A percentile compares a stretch with the other conserved stretches of the same genome.
Conservation (phyloP, 352 stramenopile genomes). For the Phytopythium boreale region DNA sequence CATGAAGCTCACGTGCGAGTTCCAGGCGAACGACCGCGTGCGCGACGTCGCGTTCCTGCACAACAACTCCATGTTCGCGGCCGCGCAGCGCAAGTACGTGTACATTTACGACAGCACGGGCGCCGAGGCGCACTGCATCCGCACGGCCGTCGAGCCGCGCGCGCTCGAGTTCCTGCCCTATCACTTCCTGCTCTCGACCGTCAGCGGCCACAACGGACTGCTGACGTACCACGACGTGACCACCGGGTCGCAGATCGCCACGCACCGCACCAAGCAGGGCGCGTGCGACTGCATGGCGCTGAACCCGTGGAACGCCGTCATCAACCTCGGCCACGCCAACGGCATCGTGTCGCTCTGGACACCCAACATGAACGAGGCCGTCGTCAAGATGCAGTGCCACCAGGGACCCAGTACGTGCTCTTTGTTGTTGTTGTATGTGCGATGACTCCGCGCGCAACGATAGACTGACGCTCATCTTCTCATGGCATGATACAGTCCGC, state of each 20-base stretch:
- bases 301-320: conserved; percentile 96
- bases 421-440: conserved; percentile 3
- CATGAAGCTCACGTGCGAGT: conserved; percentile 91
- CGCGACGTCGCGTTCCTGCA: conserved; percentile 97
- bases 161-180: conserved; percentile 97
- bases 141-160: conserved; percentile 89
- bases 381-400: conserved; percentile 98
- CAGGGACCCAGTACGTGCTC: conserved; percentile 87
- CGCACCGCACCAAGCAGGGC: conserved; percentile 92
- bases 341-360: conserved; percentile 99
- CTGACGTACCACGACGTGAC: conserved; percentile 97
- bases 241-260: conserved; percentile 90
- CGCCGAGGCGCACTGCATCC: conserved; percentile 96
- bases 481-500: conserved; percentile 40
- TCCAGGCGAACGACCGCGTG: conserved; percentile 93
- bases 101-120: conserved; percentile 99
- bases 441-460: no score
- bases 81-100: conserved; percentile 97
- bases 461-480: not conserved
- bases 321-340: conserved; percentile 96
- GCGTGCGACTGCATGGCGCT: conserved; percentile 91
- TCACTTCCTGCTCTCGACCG: conserved; percentile 97
- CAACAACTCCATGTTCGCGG: conserved; percentile 96
- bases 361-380: conserved; percentile 89
- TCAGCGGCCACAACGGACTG: conserved; percentile 82